Base-by-base conservation (phyloP, 257 asterid species). In the Nicotiana paniculata region DNA sequence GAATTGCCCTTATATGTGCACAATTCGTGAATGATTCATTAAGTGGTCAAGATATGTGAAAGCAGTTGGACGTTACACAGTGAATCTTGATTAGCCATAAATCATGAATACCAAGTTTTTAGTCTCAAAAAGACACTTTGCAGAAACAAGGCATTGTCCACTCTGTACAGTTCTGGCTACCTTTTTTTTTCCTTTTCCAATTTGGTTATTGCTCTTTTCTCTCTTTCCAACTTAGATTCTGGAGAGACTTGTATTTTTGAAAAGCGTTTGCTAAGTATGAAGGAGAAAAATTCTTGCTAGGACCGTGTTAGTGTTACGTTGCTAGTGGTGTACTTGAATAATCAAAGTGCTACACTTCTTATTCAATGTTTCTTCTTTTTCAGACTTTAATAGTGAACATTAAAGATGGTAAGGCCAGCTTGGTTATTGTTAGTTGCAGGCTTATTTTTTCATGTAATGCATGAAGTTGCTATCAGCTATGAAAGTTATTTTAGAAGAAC, bases 1-100 rank as follows among this genome's bases (percentile, higher is more conserved):
- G 77, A 72, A 81, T 82, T 54, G 68, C 39, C 46, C 66, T 65
- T 82, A 13, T 76, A 26, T 79, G 75, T 9, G 46, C 62, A 79
- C 30, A 46, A 55, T 35, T 58, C 66, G 33, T 58, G 48, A 30
- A 55, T 33, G 10, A 17, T 43, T 51, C 5, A 26, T 51, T 5
- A 13, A 15, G 17, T 28, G 48, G 80, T 51, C 46, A 26, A 51
- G 32, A 75, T 75, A 1, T 75, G 80, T 26, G 80, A 15, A 16
- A 48, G 28, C 80, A 51, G 80, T 48, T 74, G 43, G 46, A 51
- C 64, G 16, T 51, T 51, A 53, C 64, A 75, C 64, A 6, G 64
- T 58, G 64, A 75, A 3, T 51, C 80, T 43, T 51, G 64, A 75
- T 75, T 53, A 16, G 39, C 64, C 46, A 51, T 48, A 74, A 51